Base-by-base conservation (phyloP, 108 stramenopile genomes). In the Asterionellopsis glacialis region DNA sequence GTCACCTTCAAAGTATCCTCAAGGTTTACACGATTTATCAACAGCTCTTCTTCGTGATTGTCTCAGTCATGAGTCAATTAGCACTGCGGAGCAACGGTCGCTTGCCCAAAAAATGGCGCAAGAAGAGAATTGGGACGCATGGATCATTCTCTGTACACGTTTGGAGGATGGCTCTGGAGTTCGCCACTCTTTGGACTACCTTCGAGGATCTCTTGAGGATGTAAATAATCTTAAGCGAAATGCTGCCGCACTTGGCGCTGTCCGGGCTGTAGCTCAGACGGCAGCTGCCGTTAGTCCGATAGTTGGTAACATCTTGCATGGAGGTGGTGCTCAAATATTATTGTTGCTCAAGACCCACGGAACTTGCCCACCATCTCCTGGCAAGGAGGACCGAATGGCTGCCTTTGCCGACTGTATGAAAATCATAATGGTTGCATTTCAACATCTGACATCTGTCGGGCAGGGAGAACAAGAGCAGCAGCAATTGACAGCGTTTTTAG, bases 321-420 rank as follows among this genome's bases (percentile, higher is more conserved):
- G 41, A 44, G 43, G 83, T 9, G 83, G 85, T 2, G 83, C 55
- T 42, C 75, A 80, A 56, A 51, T 88, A 12, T 45, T 88, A 41
- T 63, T 72, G 28, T 50, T 87, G 16, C 83, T 92, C 11, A 73
- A 75, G 52, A 69, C 67, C 21, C 79, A 85, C 59, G 76, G 83
- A 13, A 70, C 73, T n/a, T 55, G 61, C n/a, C 11, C 51, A 18
- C 28, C 63, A 52, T 53, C 47, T 22, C 7, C 51, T 42, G 66
- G 22, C n/a, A 41, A 62, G 9, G 58, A 75, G 48, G 57, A 69
- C 19, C 73, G 82, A 45, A 70, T 61, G 12, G 47, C 49, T 10
- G 69, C 82, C 19, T 85, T 84, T 63, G 72, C 85, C 10, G 84
- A 84, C 50, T 65, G 73, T 11, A 75, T 87, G 58, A 88, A 88